These are phyloP conservation scores for Phytophthora tubulina DNA, from an alignment of 352 stramenopile genomes.

Conservation along the genomic window DNA sequence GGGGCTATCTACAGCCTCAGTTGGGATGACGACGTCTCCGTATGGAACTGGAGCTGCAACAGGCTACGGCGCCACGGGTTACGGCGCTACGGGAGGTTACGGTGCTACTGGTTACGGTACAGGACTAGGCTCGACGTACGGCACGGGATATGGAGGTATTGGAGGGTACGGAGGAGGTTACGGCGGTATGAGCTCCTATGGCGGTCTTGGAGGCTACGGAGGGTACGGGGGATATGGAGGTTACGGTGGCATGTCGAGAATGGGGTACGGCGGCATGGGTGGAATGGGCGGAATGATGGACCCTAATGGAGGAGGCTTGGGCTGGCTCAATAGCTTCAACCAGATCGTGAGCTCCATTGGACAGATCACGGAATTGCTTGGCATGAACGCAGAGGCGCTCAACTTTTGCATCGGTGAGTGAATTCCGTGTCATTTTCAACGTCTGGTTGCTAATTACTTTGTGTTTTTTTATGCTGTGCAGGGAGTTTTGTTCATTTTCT, in stretches of 20 bases:
- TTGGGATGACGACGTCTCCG: conserved; percentile 10
- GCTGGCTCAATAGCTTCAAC: conserved; percentile 75
- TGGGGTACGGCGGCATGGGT: conserved; percentile 51
- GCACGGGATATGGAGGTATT: conserved; percentile 40
- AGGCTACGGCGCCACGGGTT: conserved; percentile 38
- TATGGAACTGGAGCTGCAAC: conserved; percentile 26
- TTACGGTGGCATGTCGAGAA: conserved; percentile 48
- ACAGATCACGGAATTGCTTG: conserved; percentile 80
- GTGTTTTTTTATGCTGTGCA: conserved; percentile 18
- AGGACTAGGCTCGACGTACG: conserved; percentile 39
- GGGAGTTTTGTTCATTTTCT: conserved; percentile 86
- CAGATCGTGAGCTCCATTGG: conserved; percentile 77
- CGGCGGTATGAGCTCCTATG: conserved; percentile 44
- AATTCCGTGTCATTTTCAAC: neutral
- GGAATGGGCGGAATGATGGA: conserved; percentile 59
- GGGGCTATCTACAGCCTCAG: conserved; percentile 16
- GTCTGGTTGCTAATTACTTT: conserved; percentile 5
- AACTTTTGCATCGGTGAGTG: conserved; percentile 75
- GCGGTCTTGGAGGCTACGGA: conserved; percentile 50
- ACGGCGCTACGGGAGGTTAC: conserved; percentile 42
- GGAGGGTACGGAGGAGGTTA: conserved; percentile 48
- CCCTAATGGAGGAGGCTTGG: conserved; percentile 53
- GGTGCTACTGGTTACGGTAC: conserved; percentile 35
- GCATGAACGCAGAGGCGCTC: conserved; percentile 81
- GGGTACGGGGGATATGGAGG: conserved; percentile 50